These are phyloP conservation scores for Rhizoclosmatium globosum DNA, from an alignment of 192 early-diverging fungal species.

Conservation along the genomic window DNA sequence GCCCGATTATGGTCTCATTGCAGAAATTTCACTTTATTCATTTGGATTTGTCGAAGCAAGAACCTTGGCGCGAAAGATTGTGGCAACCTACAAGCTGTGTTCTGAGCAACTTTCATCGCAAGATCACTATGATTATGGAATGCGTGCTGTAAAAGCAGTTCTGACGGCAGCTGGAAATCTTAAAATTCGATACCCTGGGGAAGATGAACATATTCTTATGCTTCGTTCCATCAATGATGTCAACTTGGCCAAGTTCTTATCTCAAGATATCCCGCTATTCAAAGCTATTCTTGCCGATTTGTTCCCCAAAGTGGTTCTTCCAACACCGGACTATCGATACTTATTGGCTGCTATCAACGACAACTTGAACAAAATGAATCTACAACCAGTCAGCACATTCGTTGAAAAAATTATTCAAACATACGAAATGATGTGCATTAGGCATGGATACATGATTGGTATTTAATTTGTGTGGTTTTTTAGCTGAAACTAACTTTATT, in stretches of 20 bases:
- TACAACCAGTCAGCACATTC: slow-evolving; percentile 56
- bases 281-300: slow-evolving; percentile 68
- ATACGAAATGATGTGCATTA: slow-evolving; percentile 73
- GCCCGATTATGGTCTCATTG: slow-evolving; percentile 69
- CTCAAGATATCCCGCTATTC: slow-evolving; percentile 67
- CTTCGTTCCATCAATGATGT: slow-evolving; percentile 67
- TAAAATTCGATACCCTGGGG: slow-evolving; percentile 63
- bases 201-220: slow-evolving; percentile 70
- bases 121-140: slow-evolving; percentile 73
- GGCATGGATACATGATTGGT: slow-evolving; percentile 70
- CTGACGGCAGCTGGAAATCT: slow-evolving; percentile 69
- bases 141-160: slow-evolving; percentile 70
- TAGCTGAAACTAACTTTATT: not conserved
- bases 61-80: slow-evolving; percentile 64
- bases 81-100: slow-evolving; percentile 69
- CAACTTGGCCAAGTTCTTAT: slow-evolving; percentile 68
- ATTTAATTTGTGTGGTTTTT: not conserved
- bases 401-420: slow-evolving; percentile 70
- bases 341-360: slow-evolving; percentile 54
- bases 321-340: slow-evolving; percentile 65
- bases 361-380: slow-evolving; percentile 61
- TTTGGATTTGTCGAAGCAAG: slow-evolving; percentile 68
- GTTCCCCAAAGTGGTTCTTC: slow-evolving; percentile 66
- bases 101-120: slow-evolving; percentile 71
- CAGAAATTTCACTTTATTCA: slow-evolving; percentile 70